Base-by-base conservation (phyloP, 2,329 filamentous ascomycete species). In the Pseudocercospora musae region DNA sequence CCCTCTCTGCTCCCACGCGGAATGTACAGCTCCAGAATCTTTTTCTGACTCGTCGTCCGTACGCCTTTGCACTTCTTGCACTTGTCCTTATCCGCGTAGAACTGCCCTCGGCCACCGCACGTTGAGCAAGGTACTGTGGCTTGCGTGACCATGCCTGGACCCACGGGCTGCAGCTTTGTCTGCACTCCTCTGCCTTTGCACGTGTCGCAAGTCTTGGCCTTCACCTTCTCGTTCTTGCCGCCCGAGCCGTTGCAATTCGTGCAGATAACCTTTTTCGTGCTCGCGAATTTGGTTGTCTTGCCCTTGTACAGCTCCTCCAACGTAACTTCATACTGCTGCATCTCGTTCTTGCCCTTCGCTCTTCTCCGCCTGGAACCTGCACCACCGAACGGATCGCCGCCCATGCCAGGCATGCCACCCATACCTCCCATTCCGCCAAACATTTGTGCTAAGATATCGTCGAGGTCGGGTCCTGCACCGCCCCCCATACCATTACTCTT, bases 51-150 rank as follows among this genome's bases (percentile, higher is more conserved):
- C 49, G 87, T 87, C 13, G 91, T 92, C 66, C 91, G 86, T 77
- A 90, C 91, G 73, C 95, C 95, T 80, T 98, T 98, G 86, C 95
- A 99, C 82, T 95, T 97, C 84, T 96, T 96, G 83, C 95, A 99
- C 75, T 92, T 91, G 74, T 99, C 95, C 82, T 98, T 98, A 74
- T 96, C 92, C 77, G 94, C 94, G 80, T 88, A 96, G 73, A 93
- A 87, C 73, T 88, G 87, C 5, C 95, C 95, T n/a, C 87, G 85
- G 33, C 93, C 94, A 63, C 88, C 84, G 78, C 95, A 99, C 72
- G 89, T 88, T 71, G 89, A 88, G 77, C 95, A 99, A 37, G 88
- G 78, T 40, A 93, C 87, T 6, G 88, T 87, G 72, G 92, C 89
- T 72, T 92, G 89, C 29, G 91, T 91, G 66, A 96, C 87, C 75